A percentile compares a stretch with the other conserved stretches of the same genome.
phyloP scores from a whole-genome alignment of 1,284 basidiomycete genomes.

The Pterulicium gracile region DNA sequence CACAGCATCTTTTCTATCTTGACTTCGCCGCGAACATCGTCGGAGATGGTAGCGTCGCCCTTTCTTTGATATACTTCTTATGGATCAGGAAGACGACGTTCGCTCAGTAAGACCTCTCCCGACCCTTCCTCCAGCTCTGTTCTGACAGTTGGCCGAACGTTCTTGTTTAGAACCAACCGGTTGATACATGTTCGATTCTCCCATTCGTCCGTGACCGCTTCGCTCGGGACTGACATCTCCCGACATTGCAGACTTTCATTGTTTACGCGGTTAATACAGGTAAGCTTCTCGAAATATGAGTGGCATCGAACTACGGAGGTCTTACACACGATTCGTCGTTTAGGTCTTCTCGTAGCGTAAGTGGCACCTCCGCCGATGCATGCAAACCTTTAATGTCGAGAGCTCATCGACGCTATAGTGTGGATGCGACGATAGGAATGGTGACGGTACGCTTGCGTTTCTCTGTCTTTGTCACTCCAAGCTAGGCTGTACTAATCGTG shows the following conservation, averaged over 20 bases:
- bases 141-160: not conserved
- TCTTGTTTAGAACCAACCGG: too few species aligned
- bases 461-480: too few species aligned
- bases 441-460: not conserved
- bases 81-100: constrained; percentile 31
- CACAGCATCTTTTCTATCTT: constrained; percentile 29
- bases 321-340: not conserved
- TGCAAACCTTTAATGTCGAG: too few species aligned
- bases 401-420: too few species aligned
- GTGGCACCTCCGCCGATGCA: not conserved
- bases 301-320: too few species aligned
- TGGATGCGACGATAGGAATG: not conserved
- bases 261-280: not conserved
- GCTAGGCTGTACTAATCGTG: not conserved
- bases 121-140: not conserved
- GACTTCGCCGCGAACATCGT: constrained; percentile 29
- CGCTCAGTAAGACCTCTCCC: constrained; percentile 17
- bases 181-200: too few species aligned
- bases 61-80: constrained; percentile 30
- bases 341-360: not conserved
- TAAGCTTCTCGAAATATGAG: not conserved
- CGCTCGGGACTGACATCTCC: too few species aligned
- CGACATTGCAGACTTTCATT: not conserved
- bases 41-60: constrained; percentile 31
- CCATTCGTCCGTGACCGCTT: too few species aligned